phyloP scores from a whole-genome alignment of 1,139 yeast species.

The Kodamaea plutei region DNA sequence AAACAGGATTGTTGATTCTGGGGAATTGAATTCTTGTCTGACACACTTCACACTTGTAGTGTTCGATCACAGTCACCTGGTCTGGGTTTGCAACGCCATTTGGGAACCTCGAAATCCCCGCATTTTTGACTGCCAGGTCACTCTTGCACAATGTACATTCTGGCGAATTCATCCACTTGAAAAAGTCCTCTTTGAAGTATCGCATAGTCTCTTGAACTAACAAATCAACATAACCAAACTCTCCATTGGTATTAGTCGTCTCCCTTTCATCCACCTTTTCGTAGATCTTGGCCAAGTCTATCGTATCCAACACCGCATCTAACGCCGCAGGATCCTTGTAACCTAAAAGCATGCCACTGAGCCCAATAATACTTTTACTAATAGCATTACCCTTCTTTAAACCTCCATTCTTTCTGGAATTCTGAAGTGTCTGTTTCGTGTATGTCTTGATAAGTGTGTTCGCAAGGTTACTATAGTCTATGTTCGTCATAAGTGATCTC shows the following conservation, averaged over 20 bases:
- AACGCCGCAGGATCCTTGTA: conserved; percentile 11
- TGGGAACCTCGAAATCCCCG: conserved; percentile 15
- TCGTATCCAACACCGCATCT: conserved; percentile 24
- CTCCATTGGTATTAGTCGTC: conserved; percentile 13
- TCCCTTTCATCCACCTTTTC: conserved; percentile 32
- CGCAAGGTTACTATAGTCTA: conserved; percentile 11
- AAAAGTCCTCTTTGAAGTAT: conserved; percentile 79
- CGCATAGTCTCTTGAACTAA: conserved; percentile 63
- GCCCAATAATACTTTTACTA: no score
- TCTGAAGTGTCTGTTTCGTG: conserved; percentile 7
- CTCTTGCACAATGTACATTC: conserved; percentile 50
- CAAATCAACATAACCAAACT: conserved; percentile 57
- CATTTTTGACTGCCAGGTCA: conserved; percentile 21
- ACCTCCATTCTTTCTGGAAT: no score
- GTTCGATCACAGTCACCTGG: conserved; percentile 44
- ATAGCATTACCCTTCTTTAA: no score
- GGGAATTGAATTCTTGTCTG: conserved; percentile 53
- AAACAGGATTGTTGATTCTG: conserved; percentile 65
- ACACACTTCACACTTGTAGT: conserved; percentile 59
- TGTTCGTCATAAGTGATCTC: conserved; percentile 1
- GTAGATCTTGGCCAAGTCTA: conserved; percentile 36
- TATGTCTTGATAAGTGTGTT: conserved; percentile 9
- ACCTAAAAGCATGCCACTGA: conserved; percentile 4
- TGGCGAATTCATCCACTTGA: conserved; percentile 78
- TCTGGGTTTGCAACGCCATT: conserved; percentile 23